Evolutionary conservation across 352 stramenopile genomes (phyloP).

Genomic region (Stephanocyclus meneghinianus): DNA sequence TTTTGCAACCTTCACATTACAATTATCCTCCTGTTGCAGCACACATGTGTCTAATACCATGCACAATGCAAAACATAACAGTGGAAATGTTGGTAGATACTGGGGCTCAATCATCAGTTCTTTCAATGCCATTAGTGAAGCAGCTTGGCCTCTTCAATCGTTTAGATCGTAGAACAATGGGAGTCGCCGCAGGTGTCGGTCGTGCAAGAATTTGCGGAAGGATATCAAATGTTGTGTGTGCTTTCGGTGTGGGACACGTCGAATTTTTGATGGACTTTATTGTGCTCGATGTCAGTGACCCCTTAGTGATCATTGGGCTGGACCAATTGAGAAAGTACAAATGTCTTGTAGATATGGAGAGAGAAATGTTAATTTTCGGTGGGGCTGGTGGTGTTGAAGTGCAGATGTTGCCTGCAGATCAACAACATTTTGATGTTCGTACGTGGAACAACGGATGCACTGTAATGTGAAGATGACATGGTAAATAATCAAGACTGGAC

Average conservation of each 20-base stretch:
- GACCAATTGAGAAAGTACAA: slow-evolving; percentile 79
- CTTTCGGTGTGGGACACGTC: slow-evolving; percentile 63
- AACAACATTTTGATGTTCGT: slow-evolving; percentile 40
- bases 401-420: slow-evolving; percentile 49
- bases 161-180: slow-evolving; percentile 51
- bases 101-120: slow-evolving; percentile 62
- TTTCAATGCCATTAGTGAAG: slow-evolving; percentile 60
- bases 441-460: slow-evolving; percentile 33
- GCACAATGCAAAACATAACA: slow-evolving; percentile 46
- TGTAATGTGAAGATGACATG: slow-evolving; percentile 34
- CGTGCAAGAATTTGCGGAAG: slow-evolving; percentile 59
- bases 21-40: slow-evolving; percentile 12
- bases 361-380: slow-evolving; percentile 67
- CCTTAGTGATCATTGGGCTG: slow-evolving; percentile 69
- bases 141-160: slow-evolving; percentile 58
- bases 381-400: slow-evolving; percentile 65
- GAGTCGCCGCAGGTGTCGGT: slow-evolving; percentile 65
- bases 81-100: slow-evolving; percentile 78
- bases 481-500: background rate
- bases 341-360: slow-evolving; percentile 70
- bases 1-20: background rate
- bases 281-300: slow-evolving; percentile 60
- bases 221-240: slow-evolving; percentile 60
- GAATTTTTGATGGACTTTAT: slow-evolving; percentile 78
- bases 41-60: slow-evolving; percentile 55